phyloP scores from a whole-genome alignment of 164 flowering plant species.

The Berberis thunbergii region DNA sequence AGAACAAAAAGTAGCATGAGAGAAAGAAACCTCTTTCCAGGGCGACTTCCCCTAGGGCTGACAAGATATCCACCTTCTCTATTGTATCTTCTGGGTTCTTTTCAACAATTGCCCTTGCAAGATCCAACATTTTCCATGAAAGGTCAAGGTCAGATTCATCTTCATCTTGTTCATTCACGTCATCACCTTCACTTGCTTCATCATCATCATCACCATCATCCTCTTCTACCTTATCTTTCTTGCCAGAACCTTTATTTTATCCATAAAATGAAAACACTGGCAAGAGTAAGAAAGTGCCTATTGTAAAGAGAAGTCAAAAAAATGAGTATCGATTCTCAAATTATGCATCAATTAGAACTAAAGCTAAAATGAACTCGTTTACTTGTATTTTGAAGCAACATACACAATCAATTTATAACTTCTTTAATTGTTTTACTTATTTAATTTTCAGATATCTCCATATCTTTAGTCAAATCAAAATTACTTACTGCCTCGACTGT shows the following conservation, averaged over 20 bases:
- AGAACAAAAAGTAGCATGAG: neutral
- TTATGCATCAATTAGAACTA: no score
- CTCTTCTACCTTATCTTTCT: slow-evolving; percentile 26
- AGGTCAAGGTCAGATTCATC: slow-evolving; percentile 96
- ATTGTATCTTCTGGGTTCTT: slow-evolving; percentile 62
- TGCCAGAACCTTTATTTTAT: slow-evolving; percentile 17
- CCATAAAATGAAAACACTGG: neutral
- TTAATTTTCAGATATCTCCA: no score
- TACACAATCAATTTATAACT: no score
- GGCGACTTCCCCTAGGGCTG: slow-evolving; percentile 88
- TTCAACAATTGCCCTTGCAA: slow-evolving; percentile 91
- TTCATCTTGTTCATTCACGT: slow-evolving; percentile 60
- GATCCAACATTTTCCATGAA: slow-evolving; percentile 96
- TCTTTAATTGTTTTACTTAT: no score
- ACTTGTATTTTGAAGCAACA: no score
- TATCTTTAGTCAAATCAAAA: no score
- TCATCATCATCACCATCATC: slow-evolving; percentile 36
- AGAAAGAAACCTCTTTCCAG: slow-evolving; percentile 75
- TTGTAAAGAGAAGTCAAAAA: no score
- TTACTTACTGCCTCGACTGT: no score
- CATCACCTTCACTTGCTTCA: slow-evolving; percentile 59
- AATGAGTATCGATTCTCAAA: no score
- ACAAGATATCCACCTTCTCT: slow-evolving; percentile 82
- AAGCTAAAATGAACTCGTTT: no score
- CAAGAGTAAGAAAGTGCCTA: neutral